Evolutionary conservation across 2,329 filamentous ascomycete genomes (phyloP), one percentile per base, ranked within the genome.

Genomic region (Arthrobotrys megalospora): DNA sequence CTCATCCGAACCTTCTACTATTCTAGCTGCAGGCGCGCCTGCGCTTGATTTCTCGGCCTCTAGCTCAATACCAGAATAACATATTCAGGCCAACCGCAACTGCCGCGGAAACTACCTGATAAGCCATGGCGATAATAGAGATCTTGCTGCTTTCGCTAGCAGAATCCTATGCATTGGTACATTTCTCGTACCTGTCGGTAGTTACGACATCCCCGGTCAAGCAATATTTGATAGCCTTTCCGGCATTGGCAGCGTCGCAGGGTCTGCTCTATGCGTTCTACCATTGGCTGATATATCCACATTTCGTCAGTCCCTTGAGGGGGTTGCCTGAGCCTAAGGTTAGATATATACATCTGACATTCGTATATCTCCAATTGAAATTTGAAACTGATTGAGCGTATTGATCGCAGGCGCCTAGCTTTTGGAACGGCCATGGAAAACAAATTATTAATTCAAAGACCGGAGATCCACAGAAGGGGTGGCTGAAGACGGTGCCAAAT

Each of bases 401-500:
- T 28, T 3, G 11, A 48, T 10, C 2, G 14, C 38, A 75, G 76
- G 58, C 69, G 10, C 68, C 75, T 1, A 78, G 67, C 19, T 78
- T 65, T 28, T 78, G 67, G 67, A 78, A 78, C 34, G 75, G 75
- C 24, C 67, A 79, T 65, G 76, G 70, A 5, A 19, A 45, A 14
- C 16, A 52, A 10, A 75, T 79, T 68, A 19, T 79, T 12, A 48
- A 52, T 12, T 41, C 32, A 32, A 19, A 38, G 14, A 78, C 77
- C 11, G 81, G 81, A n/a, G 60, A 45, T 6, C 76, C 76, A 11
- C 81, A 82, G n/a, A 58, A 67, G 41, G 63, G n/a, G 34, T 81
- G 91, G 91, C 83, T 88, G 21, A 85, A 88, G 62, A 86, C 85
- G 1, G 85, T 93, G 45, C 89, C 90, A 6, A 90, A 94, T 81